Conservation (phyloP, 345 rosid genomes). For the Eucalyptus viminalis region DNA sequence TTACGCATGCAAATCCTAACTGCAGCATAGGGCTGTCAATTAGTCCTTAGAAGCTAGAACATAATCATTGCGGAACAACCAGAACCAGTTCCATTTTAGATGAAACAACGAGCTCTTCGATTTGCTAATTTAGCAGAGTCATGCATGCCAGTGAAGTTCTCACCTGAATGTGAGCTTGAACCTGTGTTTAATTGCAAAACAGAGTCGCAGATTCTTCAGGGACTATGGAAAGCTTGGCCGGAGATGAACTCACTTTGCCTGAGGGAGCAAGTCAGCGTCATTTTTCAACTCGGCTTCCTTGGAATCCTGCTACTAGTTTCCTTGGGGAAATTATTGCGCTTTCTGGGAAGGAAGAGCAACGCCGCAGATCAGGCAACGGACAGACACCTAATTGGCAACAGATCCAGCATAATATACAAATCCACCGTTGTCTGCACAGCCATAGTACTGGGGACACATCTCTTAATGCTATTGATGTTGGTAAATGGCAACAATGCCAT, state of each 20-base stretch:
- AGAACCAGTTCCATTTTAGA: background rate
- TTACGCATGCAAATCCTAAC: background rate
- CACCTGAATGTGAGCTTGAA: background rate
- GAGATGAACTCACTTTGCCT: constrained; percentile 29
- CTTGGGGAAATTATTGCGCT: constrained; percentile 3
- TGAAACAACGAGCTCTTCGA: background rate
- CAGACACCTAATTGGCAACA: constrained; percentile 15
- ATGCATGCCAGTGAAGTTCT: background rate
- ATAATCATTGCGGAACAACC: background rate
- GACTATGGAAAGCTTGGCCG: constrained; percentile 14
- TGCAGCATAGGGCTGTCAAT: background rate
- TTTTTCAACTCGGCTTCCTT: constrained; percentile 33
- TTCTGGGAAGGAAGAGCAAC: constrained; percentile 10
- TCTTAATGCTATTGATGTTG: constrained; percentile 21
- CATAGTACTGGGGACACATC: constrained; percentile 31
- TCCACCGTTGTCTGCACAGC: constrained; percentile 29
- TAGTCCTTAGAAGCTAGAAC: background rate
- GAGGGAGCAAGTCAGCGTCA: constrained; percentile 43
- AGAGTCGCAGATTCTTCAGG: constrained; percentile 13
- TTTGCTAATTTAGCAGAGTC: background rate
- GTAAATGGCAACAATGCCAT: constrained; percentile 6
- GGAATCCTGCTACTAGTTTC: constrained; percentile 22
- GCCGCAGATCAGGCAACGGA: constrained; percentile 10
- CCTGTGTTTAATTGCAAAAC: background rate
- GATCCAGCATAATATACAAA: constrained; percentile 21